Evolutionary conservation across 1,284 basidiomycete species (phyloP).

Genomic region (Butyriboletus appendiculatus): DNA sequence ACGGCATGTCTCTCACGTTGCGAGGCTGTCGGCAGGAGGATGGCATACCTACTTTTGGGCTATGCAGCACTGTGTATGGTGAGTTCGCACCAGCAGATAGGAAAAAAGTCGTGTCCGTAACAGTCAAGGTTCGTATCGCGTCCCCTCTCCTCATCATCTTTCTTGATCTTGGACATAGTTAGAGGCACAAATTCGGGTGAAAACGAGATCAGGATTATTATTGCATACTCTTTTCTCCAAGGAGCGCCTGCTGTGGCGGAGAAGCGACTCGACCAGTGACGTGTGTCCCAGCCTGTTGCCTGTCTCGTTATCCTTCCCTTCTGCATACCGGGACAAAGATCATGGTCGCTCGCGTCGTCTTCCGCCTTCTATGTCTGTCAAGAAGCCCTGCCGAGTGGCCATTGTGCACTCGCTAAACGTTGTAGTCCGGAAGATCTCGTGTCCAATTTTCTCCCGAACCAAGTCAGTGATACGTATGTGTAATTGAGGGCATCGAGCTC

Average conservation of each 20-base stretch:
- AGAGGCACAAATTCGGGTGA: constrained; percentile 50
- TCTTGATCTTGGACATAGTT: constrained; percentile 39
- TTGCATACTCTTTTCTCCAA: constrained; percentile 38
- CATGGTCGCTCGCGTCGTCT: constrained; percentile 34
- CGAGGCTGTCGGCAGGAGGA: constrained; percentile 35
- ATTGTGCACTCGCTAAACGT: constrained; percentile 50
- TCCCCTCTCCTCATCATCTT: background rate
- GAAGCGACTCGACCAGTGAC: constrained; percentile 13
- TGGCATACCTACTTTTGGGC: constrained; percentile 34
- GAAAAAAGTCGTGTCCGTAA: constrained; percentile 43
- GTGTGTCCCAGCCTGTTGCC: constrained; percentile 49
- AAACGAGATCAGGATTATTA: constrained; percentile 38
- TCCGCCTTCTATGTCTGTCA: constrained; percentile 52
- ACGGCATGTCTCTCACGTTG: constrained; percentile 33
- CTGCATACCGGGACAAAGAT: constrained; percentile 40
- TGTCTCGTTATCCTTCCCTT: constrained; percentile 50
- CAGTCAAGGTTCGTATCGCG: constrained; percentile 42
- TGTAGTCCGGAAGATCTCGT: constrained; percentile 40
- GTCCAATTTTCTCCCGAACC: constrained; percentile 32
- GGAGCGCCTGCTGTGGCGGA: constrained; percentile 46
- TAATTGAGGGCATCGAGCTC: constrained; percentile 5
- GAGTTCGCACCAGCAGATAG: constrained; percentile 42
- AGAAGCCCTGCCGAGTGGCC: constrained; percentile 34
- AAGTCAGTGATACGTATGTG: constrained; percentile 21
- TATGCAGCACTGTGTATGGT: constrained; percentile 36